Percentiles rank a stretch among this genome's conserved stretches.
Evolutionary conservation across 306 rosid species (phyloP).

Genomic region (Trifolium repens): DNA sequence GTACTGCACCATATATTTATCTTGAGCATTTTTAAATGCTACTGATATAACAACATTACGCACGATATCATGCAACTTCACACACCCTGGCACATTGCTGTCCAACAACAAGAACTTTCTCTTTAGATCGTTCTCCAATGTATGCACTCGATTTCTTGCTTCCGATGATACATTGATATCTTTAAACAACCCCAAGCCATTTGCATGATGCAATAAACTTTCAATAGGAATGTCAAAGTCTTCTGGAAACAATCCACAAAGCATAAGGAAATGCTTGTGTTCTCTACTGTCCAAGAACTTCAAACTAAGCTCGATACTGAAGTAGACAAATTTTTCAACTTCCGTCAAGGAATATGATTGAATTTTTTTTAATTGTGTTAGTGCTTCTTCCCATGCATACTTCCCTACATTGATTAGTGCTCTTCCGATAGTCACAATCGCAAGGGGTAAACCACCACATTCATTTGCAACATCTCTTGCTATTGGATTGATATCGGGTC

Average conservation of each 20-base stretch:
- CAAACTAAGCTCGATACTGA: background rate
- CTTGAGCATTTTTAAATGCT: background rate
- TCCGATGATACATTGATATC: background rate
- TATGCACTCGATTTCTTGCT: background rate
- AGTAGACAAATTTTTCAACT: background rate
- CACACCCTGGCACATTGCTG: conserved; percentile 17
- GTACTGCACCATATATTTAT: background rate
- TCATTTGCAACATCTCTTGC: background rate
- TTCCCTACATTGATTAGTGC: too few relatives aligned
- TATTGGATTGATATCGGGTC: background rate
- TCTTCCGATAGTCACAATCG: background rate
- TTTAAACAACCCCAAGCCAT: background rate
- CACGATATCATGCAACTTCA: conserved; percentile 18
- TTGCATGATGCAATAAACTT: background rate
- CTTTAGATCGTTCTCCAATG: background rate
- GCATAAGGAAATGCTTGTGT: background rate
- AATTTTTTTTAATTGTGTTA: background rate
- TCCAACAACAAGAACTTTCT: background rate
- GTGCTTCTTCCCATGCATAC: background rate
- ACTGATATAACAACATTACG: conserved; percentile 27
- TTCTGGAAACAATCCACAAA: background rate
- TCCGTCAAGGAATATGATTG: background rate
- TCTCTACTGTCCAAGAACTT: background rate
- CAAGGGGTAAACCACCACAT: background rate
- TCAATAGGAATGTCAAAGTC: conserved; percentile 3